Evolutionary conservation across 2,329 filamentous ascomycete species (phyloP), one percentile per base, ranked within the genome.

Genomic region (Neobulgaria alba): DNA sequence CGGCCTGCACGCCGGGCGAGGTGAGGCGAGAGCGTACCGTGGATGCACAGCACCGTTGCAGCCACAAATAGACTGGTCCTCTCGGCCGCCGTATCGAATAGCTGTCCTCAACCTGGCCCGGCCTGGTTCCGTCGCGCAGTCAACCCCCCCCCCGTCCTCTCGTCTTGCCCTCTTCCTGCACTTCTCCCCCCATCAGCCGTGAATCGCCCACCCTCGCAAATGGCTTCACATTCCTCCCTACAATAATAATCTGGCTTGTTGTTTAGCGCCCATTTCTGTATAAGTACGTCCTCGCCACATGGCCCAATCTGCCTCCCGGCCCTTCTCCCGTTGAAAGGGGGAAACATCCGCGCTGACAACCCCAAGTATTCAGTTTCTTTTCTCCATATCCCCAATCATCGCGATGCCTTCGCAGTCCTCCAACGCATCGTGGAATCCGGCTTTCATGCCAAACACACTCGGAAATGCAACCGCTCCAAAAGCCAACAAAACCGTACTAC

Each of bases 341-440:
- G 37, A 15, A 20, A 31, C 17, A 26, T 36, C 19, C 12, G 14
- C 43, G 46, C 54, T 54, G 47, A 54, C 48, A 42, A n/a, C 38
- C 23, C 10, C 20, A 46, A 50, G 50, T 54, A 55, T 56, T 53
- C 47, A 43, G 38, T 55, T 54, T 45, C 49, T 52, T 50, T 49
- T 30, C 33, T 32, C 39, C 37, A 35, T 7, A n/a, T 19, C 17
- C 15, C 9, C 33, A 4, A 20, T 35, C 21, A 38, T 48, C 43
- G 46, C 50, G 45, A 71, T 73, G 68, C 50, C 64, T 41, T 64
- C 64, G 40, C 62, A 66, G 57, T 60, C 61, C 46, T 57, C 63
- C 33, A 61, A 57, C 51, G 61, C 65, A 47, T 63, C 67, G 43
- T 73, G 69, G 69, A 63, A 74, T 61, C 69, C 70, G 42, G 69